These are phyloP conservation scores for Paulownia fortunei DNA, from an alignment of 257 asterid genomes.

Conservation along the genomic window DNA sequence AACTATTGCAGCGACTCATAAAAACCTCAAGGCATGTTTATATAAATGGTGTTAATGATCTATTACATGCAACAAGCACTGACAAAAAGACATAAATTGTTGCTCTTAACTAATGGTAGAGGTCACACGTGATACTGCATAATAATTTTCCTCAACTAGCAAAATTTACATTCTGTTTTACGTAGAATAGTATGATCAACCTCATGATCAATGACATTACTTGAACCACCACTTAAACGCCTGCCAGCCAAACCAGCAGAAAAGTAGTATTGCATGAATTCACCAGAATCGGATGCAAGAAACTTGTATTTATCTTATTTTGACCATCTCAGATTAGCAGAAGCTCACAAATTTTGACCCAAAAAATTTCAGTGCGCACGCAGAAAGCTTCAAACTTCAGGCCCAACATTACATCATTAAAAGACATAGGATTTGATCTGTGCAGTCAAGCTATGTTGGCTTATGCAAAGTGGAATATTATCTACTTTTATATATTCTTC, in stretches of 20 bases:
- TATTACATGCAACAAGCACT: neutral
- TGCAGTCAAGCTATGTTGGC: constrained; percentile 24
- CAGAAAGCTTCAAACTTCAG: neutral
- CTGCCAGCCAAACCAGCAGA: neutral
- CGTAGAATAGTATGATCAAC: neutral
- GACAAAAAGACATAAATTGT: neutral
- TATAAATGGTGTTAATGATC: neutral
- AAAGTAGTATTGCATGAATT: neutral
- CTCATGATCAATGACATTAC: neutral
- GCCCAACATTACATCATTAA: neutral
- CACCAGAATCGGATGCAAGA: neutral
- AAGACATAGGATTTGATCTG: neutral
- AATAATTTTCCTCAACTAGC: neutral
- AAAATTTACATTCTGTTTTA: neutral
- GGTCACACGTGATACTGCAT: neutral
- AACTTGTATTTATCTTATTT: neutral
- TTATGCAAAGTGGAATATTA: neutral
- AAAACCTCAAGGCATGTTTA: neutral
- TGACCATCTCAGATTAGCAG: constrained; percentile 1
- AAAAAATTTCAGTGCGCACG: neutral
- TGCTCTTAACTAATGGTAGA: neutral
- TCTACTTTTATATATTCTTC: neutral
- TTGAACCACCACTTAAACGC: neutral
- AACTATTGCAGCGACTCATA: neutral
- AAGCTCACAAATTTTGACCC: neutral